Base-by-base conservation (phyloP, 345 rosid genomes). In the Microcos paniculata region DNA sequence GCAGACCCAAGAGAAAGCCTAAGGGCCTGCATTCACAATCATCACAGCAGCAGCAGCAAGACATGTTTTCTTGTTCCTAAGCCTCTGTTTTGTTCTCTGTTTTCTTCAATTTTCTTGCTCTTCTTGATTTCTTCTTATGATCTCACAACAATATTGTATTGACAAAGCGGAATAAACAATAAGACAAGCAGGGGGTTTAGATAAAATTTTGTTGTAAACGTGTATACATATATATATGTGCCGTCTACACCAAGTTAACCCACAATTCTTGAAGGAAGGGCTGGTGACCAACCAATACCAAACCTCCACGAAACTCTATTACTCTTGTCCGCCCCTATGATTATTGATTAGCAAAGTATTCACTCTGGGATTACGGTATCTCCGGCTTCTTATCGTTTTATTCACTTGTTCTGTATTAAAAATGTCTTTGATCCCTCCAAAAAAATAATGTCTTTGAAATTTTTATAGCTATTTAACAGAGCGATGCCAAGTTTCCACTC, bases 1-100 rank as follows among this genome's bases (percentile, higher is more conserved):
- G 96, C 28, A 89, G 85, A 66, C 90, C 91, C 72, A 89, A 51
- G 15, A 91, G 86, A 77, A 91, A 89, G n/a, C 90, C 93, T 19
- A 89, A 49, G 4, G 91, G 89, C 80, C 91, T 83, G 87, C 93
- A 91, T 42, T 84, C 74, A 62, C 90, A 82, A 33, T 83, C 82
- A 30, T 87, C 90, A 26, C 79, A 81, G 28, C 82, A 64, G 76
- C 89, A 62, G 70, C 88, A 80, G 77, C 86, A 82, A 46, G 84
- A 83, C 88, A 82, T 81, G 24, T 45, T 81, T 77, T 12, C 71
- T 80, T 23, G 30, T 7, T 57, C 31, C 52, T n/a, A 49, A 7
- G 10, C 14, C 43, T 18, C 12, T 11, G 26, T 59, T 26, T 67
- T 31, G 58, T 35, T 40, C 12, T 51, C 45, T 45, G 4, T 31